A percentile compares a stretch with the other conserved stretches of the same genome.
phyloP scores from a whole-genome alignment of 257 asterid genomes.

The Apocynum venetum region DNA sequence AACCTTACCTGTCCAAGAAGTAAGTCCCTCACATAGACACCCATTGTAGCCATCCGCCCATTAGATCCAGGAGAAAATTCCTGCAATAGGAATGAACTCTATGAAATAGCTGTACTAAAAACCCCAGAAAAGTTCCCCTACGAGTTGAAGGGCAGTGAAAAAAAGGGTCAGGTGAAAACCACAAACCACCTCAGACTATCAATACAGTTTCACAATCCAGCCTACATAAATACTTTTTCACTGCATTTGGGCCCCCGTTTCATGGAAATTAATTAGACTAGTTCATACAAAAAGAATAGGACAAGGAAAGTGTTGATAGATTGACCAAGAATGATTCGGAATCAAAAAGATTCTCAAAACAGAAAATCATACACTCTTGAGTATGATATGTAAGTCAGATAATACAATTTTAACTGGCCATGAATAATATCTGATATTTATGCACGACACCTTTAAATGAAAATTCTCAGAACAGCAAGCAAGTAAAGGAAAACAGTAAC shows the following conservation, averaged over 20 bases:
- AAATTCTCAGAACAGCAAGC: not conserved
- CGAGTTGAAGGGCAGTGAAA: not conserved
- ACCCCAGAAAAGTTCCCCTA: not conserved
- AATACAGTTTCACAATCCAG: not conserved
- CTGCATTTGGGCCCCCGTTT: not conserved
- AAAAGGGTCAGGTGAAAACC: not conserved
- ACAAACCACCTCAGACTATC: slow-evolving; percentile 1
- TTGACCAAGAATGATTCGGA: not conserved
- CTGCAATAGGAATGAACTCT: slow-evolving; percentile 36
- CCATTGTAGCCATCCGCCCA: slow-evolving; percentile 89
- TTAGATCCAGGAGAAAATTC: slow-evolving; percentile 93
- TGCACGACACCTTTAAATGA: not conserved
- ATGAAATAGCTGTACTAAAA: slow-evolving; percentile 7
- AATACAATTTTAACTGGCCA: not conserved
- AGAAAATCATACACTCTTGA: not conserved
- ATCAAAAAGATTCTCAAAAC: not conserved
- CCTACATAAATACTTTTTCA: slow-evolving; percentile 1
- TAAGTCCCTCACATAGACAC: slow-evolving; percentile 85
- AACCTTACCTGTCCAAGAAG: slow-evolving; percentile 92
- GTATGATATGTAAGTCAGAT: not conserved
- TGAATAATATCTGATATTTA: not conserved
- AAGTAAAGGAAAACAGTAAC: not conserved
- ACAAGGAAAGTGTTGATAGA: not conserved
- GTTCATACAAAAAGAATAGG: not conserved
- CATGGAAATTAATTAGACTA: not conserved